A percentile compares a stretch with the other conserved stretches of the same genome.
Evolutionary conservation across 2,329 filamentous ascomycete genomes (phyloP).

Genomic region (Penicillium corylophilum): DNA sequence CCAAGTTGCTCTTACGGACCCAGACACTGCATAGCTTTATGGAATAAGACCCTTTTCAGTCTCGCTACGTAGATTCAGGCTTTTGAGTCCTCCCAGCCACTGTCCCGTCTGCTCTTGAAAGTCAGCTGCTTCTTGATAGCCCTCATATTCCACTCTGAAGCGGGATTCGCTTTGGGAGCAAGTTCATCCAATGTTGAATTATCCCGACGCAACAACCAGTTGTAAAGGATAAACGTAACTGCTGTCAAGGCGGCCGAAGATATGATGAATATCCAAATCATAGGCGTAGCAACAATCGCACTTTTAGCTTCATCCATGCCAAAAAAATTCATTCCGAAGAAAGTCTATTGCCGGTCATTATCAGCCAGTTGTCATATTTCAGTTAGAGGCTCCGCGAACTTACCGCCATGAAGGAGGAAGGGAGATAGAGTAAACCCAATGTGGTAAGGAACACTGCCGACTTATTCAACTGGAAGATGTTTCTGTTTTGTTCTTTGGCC

Average conservation of each 20-base stretch:
- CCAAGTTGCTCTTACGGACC: too few species aligned
- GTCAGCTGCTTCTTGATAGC: neutral
- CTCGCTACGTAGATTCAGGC: too few species aligned
- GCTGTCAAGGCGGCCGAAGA: conserved; percentile 31
- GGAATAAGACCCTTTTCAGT: too few species aligned
- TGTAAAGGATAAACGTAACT: conserved; percentile 29
- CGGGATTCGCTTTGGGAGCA: neutral
- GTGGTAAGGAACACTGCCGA: conserved; percentile 31
- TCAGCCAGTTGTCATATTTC: too few species aligned
- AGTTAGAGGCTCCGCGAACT: conserved; percentile 9
- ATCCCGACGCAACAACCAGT: conserved; percentile 1
- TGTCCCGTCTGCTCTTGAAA: neutral
- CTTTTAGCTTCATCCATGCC: conserved; percentile 30
- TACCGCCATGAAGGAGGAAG: conserved; percentile 41
- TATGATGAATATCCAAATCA: conserved; percentile 43
- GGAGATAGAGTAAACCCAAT: conserved; percentile 33
- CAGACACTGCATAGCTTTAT: too few species aligned
- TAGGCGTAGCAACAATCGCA: conserved; percentile 32
- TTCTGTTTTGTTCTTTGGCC: conserved; percentile 21
- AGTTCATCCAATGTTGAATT: neutral
- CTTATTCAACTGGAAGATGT: conserved; percentile 27
- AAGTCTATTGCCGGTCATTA: conserved; percentile 24
- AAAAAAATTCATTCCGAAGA: conserved; percentile 47
- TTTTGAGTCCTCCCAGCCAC: too few species aligned
- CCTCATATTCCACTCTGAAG: neutral